Conservation (phyloP, 768 basidiomycete species). For the Rubroboletus satanas region DNA sequence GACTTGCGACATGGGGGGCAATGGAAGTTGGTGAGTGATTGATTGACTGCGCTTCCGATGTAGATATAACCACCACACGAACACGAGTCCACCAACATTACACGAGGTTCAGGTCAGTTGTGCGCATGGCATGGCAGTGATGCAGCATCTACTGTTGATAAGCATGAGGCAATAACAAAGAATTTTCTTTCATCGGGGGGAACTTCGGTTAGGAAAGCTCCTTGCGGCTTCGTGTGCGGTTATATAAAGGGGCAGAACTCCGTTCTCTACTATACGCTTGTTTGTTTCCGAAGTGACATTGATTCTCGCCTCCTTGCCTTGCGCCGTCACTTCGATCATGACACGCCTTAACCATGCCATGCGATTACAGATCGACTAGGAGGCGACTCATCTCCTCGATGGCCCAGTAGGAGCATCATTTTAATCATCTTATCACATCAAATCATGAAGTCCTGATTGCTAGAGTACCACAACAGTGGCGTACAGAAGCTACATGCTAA, state of each 20-base stretch:
- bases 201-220: conserved; percentile 16
- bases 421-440: conserved; percentile 21
- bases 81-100: conserved; percentile 13
- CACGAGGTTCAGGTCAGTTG: conserved; percentile 31
- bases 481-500: conserved; percentile 16
- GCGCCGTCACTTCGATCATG: conserved; percentile 5
- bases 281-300: conserved; percentile 7
- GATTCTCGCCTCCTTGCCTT: neutral
- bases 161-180: conserved; percentile 21
- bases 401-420: neutral
- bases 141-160: conserved; percentile 17
- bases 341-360: conserved; percentile 22
- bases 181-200: neutral
- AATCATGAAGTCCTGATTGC: conserved; percentile 22
- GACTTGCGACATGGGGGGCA: conserved; percentile 27
- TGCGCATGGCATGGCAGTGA: conserved; percentile 24
- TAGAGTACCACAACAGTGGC: conserved; percentile 4
- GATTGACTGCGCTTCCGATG: conserved; percentile 17
- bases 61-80: conserved; percentile 25
- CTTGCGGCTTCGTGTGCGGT: conserved; percentile 13
- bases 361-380: conserved; percentile 4
- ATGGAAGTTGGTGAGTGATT: conserved; percentile 13
- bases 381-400: neutral
- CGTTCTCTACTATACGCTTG: too few relatives aligned
- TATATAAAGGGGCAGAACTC: conserved; percentile 2